These are phyloP conservation scores for Bromus sterilis DNA, from an alignment of 176 grass and related monocot genomes.

Conservation along the genomic window DNA sequence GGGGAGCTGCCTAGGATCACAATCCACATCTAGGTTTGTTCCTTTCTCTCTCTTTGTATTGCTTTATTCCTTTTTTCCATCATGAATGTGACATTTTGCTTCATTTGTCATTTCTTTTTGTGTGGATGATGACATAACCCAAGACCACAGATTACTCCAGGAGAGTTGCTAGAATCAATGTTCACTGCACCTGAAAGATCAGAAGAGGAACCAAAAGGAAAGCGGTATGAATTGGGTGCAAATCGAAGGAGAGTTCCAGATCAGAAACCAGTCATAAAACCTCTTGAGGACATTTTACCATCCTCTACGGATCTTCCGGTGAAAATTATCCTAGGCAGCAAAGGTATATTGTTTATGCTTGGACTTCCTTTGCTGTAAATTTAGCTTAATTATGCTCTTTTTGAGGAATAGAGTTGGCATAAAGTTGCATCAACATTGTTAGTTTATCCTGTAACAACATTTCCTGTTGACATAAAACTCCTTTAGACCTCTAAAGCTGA, in stretches of 20 bases:
- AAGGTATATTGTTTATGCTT: constrained; percentile 33
- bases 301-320: constrained; percentile 12
- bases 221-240: constrained; percentile 39
- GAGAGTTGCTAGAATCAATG: constrained; percentile 60
- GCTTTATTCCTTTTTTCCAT: not conserved
- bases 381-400: not conserved
- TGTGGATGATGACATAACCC: constrained; percentile 19
- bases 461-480: not conserved
- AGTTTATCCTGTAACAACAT: not conserved
- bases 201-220: constrained; percentile 47
- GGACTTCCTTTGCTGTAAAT: not conserved
- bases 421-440: not conserved
- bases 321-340: constrained; percentile 10
- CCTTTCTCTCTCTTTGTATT: not conserved
- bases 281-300: constrained; percentile 57
- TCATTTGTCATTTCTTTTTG: not conserved
- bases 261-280: constrained; percentile 48
- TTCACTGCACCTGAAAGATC: constrained; percentile 68
- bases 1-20: constrained; percentile 24
- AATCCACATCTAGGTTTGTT: constrained; percentile 24
- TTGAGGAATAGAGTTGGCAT: not conserved
- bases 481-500: not conserved
- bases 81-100: not conserved
- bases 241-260: constrained; percentile 53
- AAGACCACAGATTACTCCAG: constrained; percentile 35